Base-by-base conservation (phyloP, 2,329 filamentous ascomycete species). In the Gaeumannomyces tritici region DNA sequence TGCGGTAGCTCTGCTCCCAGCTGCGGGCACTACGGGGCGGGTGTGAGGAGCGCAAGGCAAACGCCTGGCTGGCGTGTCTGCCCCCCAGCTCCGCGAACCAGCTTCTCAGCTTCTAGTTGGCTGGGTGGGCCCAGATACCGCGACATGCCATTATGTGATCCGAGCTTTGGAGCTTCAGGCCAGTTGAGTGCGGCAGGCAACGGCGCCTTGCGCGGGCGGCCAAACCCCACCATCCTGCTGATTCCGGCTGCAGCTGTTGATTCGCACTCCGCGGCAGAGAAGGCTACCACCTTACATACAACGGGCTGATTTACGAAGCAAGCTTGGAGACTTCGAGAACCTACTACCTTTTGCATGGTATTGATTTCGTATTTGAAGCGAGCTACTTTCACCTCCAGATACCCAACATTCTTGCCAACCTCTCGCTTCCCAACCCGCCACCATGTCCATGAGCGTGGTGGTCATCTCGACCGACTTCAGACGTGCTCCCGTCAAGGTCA, bases 381-480 rank as follows among this genome's bases (percentile, higher is more conserved):
- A 51, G 21, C 18, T 51, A 7, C 24, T 51, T 51, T 51, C 21
- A 18, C 42, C 42, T 51, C 21, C 42, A 51, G 2, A 6, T 11
- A 18, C 9, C 13, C 2, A 8, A 51, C 7, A 24, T 9, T 51
- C n/a, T 51, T 24, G 12, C 55, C 27, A 28, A 4, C 55, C 28
- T 26, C 27, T 27, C 28, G 35, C n/a, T 33, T 51, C 42, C n/a
- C 21, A 51, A 51, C 3, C 42, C 42, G 35, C 35, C 54, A 42
- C 62, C 35, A 60, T 60, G 59, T 42, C 59, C 11, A 28, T 92
- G 61, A 89, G 95, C 73, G 91, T 98, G 63, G 89, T 93, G 68
- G 91, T 98, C 61, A 87, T 96, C 67, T 88, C 93, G 73, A 86
- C 89, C 54, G 87, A 90, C 68, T 83, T 93, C 68, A 87, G 89